Evolutionary conservation across 148 eudicot species (phyloP), one percentile per base, ranked within the genome.

Genomic region (Gaultheria prostrata): DNA sequence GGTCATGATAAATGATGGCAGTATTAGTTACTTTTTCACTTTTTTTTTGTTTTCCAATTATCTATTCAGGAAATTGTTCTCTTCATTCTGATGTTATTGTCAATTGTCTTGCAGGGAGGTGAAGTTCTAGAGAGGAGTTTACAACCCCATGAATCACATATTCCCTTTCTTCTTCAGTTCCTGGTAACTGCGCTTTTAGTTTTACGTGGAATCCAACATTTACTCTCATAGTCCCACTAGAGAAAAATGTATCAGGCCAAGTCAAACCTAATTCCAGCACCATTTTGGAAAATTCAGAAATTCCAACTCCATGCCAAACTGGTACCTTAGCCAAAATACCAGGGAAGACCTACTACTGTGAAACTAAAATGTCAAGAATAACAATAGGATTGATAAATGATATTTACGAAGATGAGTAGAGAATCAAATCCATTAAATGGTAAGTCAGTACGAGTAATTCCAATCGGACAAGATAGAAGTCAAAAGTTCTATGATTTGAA

Each of bases 131-230:
- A 92, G 85, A 92, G 89, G 85, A 84, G 89, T 82, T 85, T 95
- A 84, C 98, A 97, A 87, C 99, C 99, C 39, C 90, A 95, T 87
- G 99, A 97, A 90, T 95, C 99, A 74, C 99, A 97, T 81, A 91
- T 97, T 82, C 98, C 99, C 30, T 97, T 93, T 83, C 95, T 97
- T 88, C 95, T 97, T 75, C 99, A 94, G 83, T 97, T 93, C 88
- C 82, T 93, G 97, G 99, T 94, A 91, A 76, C 59, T 77, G 46
- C 17, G 1, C 45, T 24, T 63, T 21, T 77, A 2, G 45, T 53
- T 73, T 28, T n/a, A 24, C 3, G 4, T 45, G 57, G 57, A 9
- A 45, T 43, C 48, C 71, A 21, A 24, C 14, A 20, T 15, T 3
- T 80, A 4, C 30, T 43, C 28, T 39, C 50, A 78, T 54, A 12